A percentile compares a stretch with the other conserved stretches of the same genome.
Evolutionary conservation across 2,329 filamentous ascomycete species (phyloP).

Genomic region (Arachnomyces sp.): DNA sequence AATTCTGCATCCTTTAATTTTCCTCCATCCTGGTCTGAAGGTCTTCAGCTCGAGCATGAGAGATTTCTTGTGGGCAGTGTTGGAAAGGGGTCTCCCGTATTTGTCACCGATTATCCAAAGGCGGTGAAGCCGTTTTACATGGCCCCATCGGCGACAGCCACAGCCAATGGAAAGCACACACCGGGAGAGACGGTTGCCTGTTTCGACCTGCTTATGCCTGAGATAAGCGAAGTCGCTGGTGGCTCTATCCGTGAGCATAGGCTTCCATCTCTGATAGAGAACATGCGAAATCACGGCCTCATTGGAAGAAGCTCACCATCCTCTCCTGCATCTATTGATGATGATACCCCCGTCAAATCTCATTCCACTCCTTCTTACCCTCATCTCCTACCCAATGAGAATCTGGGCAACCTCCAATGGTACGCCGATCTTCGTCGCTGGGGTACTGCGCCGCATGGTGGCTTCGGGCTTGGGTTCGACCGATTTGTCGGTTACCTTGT

Average conservation of each 20-base stretch:
- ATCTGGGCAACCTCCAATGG: slow-evolving; percentile 61
- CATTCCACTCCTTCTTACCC: slow-evolving; percentile 24
- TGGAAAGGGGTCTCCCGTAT: slow-evolving; percentile 62
- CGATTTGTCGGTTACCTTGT: slow-evolving; percentile 75
- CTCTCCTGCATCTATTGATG: slow-evolving; percentile 8
- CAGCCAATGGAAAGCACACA: slow-evolving; percentile 3
- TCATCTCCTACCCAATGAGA: slow-evolving; percentile 30
- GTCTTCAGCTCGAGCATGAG: slow-evolving; percentile 87
- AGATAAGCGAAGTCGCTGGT: slow-evolving; percentile 78
- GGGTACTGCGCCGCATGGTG: slow-evolving; percentile 86
- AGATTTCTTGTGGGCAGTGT: slow-evolving; percentile 68
- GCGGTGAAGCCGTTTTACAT: slow-evolving; percentile 90
- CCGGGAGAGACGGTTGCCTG: slow-evolving; percentile 62
- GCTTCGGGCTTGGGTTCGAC: slow-evolving; percentile 87
- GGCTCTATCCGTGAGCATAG: slow-evolving; percentile 86
- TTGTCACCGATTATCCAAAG: slow-evolving; percentile 89
- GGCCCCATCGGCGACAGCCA: slow-evolving; percentile 44
- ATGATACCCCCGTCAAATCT: slow-evolving; percentile 10
- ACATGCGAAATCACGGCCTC: slow-evolving; percentile 65
- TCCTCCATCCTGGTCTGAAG: slow-evolving; percentile 61
- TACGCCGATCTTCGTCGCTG: slow-evolving; percentile 82
- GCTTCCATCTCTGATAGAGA: slow-evolving; percentile 56
- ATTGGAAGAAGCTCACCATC: slow-evolving; percentile 25
- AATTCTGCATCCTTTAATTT: slow-evolving; percentile 54
- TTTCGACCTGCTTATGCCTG: slow-evolving; percentile 82